These are phyloP conservation scores for Dipodascus albidus DNA, from an alignment of 805 yeast species.

Conservation along the genomic window DNA sequence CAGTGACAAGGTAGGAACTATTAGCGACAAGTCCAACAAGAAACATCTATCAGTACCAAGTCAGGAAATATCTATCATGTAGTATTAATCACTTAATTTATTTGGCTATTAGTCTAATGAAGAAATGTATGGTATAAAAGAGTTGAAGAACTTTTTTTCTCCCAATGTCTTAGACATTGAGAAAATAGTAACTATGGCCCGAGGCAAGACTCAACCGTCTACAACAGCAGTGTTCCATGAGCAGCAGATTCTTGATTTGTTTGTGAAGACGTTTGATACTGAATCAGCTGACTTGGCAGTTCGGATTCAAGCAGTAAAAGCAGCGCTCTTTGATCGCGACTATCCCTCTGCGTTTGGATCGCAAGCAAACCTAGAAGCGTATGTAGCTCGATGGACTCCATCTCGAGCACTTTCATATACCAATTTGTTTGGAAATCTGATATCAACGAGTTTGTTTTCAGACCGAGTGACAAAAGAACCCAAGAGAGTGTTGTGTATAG, in stretches of 20 bases:
- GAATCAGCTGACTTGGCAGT: constrained; percentile 18
- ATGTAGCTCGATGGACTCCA: constrained; percentile 79
- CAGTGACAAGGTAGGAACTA: not conserved
- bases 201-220: no score
- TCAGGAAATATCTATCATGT: no score
- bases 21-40: not conserved
- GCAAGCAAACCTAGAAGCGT: constrained; percentile 58
- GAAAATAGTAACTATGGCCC: no score
- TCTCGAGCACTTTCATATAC: constrained; percentile 67
- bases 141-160: not conserved
- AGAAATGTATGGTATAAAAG: not conserved
- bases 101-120: not conserved
- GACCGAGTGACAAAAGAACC: constrained; percentile 13
- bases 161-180: not conserved
- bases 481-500: constrained; percentile 45
- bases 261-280: constrained; percentile 16
- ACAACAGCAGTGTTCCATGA: not conserved
- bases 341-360: constrained; percentile 57
- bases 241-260: constrained; percentile 20
- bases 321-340: constrained; percentile 56
- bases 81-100: not conserved
- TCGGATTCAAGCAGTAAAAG: constrained; percentile 58
- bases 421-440: constrained; percentile 47
- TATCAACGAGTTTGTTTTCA: constrained; percentile 24
- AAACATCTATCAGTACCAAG: no score